Evolutionary conservation across 140 eudicot genomes (phyloP).

Genomic region (Bidens hawaiensis): DNA sequence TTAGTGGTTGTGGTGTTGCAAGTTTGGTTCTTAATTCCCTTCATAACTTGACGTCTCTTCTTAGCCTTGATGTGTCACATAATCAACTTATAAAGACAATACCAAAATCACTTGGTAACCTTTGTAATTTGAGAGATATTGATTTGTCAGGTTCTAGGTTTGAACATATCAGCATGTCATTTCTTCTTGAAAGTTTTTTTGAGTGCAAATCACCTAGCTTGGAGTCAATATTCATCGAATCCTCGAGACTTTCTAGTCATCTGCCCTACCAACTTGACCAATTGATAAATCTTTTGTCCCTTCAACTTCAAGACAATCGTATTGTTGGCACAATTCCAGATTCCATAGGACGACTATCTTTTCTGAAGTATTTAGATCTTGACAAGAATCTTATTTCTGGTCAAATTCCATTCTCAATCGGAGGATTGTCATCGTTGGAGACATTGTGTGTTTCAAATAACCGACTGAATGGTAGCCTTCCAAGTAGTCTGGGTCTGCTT

Average conservation of each 20-base stretch:
- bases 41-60: slow-evolving; percentile 28
- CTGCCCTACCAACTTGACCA: slow-evolving; percentile 15
- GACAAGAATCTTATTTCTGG: too few species aligned
- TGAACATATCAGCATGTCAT: slow-evolving; percentile 8
- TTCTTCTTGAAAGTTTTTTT: slow-evolving; percentile 11
- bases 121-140: too few species aligned
- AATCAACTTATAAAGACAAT: slow-evolving; percentile 10
- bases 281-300: background rate
- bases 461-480: too few species aligned
- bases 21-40: slow-evolving; percentile 18
- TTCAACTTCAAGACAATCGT: background rate
- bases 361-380: slow-evolving; percentile 24
- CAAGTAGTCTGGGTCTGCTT: slow-evolving; percentile 16
- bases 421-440: too few species aligned
- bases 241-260: slow-evolving; percentile 5
- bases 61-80: slow-evolving; percentile 12
- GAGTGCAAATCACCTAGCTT: too few species aligned
- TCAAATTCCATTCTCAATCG: too few species aligned
- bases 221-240: slow-evolving; percentile 2
- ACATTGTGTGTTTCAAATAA: too few species aligned
- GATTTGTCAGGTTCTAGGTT: slow-evolving; percentile 10
- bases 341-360: slow-evolving; percentile 14
- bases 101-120: slow-evolving; percentile 19
- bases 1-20: slow-evolving; percentile 9
- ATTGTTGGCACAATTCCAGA: slow-evolving; percentile 18